These are phyloP conservation scores for Suillus plorans DNA, from an alignment of 768 basidiomycete genomes.

Conservation along the genomic window DNA sequence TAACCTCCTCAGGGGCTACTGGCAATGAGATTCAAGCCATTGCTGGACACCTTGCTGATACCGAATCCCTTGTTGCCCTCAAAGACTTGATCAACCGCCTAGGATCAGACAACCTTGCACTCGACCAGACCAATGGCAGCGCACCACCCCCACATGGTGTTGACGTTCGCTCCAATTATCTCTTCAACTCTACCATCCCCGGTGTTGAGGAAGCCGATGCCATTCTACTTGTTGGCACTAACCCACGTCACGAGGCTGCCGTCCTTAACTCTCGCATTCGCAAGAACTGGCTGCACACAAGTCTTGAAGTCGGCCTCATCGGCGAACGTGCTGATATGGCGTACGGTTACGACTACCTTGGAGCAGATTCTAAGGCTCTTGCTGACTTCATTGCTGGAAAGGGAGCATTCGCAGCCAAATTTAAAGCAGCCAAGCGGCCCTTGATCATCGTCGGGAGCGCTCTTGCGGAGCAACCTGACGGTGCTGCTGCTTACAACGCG, in stretches of 20 bases:
- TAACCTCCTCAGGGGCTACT: conserved; percentile 75
- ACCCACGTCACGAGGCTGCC: conserved; percentile 95
- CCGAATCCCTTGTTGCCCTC: conserved; percentile 88
- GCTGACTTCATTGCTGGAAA: conserved; percentile 78
- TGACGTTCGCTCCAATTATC: conserved; percentile 93
- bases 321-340: conserved; percentile 90
- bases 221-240: conserved; percentile 92
- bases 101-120: conserved; percentile 89
- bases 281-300: conserved; percentile 88
- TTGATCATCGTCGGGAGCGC: conserved; percentile 92
- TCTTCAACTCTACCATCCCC: conserved; percentile 92
- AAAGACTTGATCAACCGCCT: conserved; percentile 92
- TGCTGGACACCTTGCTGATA: conserved; percentile 90
- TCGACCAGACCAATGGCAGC: conserved; percentile 72
- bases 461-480: conserved; percentile 82
- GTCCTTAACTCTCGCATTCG: conserved; percentile 94
- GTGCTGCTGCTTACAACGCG: conserved; percentile 70
- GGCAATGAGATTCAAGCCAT: conserved; percentile 94
- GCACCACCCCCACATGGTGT: conserved; percentile 75
- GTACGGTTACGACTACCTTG: conserved; percentile 92
- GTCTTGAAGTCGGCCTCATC: conserved; percentile 84
- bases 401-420: conserved; percentile 78
- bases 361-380: conserved; percentile 70
- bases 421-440: conserved; percentile 87
- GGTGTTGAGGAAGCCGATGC: conserved; percentile 89